Evolutionary conservation across 1,284 basidiomycete species (phyloP).

Genomic region (Polyporus tsugae): DNA sequence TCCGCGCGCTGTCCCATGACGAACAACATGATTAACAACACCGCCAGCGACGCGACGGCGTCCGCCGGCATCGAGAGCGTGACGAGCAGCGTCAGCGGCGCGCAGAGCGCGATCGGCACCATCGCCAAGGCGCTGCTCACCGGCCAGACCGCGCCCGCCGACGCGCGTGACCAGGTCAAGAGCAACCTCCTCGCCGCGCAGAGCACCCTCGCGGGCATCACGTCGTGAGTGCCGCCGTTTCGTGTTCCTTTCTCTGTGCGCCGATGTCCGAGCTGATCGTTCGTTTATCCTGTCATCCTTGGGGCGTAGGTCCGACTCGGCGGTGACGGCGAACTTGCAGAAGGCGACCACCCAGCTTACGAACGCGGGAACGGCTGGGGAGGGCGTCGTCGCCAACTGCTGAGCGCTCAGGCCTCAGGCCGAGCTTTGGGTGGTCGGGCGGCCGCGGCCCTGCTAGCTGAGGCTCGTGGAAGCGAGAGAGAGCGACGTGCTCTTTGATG

Average conservation of each 20-base stretch:
- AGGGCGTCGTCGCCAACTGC: conserved; percentile 40
- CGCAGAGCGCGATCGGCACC: conserved; percentile 43
- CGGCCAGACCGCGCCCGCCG: conserved; percentile 46
- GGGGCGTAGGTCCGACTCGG: conserved; percentile 29
- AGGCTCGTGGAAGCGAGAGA: neutral
- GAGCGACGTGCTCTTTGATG: neutral
- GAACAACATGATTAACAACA: neutral
- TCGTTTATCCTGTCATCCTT: neutral
- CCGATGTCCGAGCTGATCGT: neutral
- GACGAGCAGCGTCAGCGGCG: conserved; percentile 40
- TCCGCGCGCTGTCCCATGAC: no score
- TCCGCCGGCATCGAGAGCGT: conserved; percentile 39
- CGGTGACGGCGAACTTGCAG: conserved; percentile 25
- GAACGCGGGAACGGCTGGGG: conserved; percentile 30
- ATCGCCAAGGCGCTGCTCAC: conserved; percentile 46
- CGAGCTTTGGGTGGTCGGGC: neutral
- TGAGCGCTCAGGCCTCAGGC: conserved; percentile 1
- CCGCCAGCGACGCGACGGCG: conserved; percentile 40
- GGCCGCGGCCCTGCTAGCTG: neutral
- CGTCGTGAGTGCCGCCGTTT: conserved; percentile 40
- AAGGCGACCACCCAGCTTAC: conserved; percentile 32
- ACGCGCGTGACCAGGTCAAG: conserved; percentile 44
- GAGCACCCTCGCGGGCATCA: conserved; percentile 42
- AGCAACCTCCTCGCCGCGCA: conserved; percentile 43
- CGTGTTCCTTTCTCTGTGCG: neutral